Evolutionary conservation across 2,329 filamentous ascomycete species (phyloP), one percentile per base, ranked within the genome.

Genomic region (Trichoderma polysporum): DNA sequence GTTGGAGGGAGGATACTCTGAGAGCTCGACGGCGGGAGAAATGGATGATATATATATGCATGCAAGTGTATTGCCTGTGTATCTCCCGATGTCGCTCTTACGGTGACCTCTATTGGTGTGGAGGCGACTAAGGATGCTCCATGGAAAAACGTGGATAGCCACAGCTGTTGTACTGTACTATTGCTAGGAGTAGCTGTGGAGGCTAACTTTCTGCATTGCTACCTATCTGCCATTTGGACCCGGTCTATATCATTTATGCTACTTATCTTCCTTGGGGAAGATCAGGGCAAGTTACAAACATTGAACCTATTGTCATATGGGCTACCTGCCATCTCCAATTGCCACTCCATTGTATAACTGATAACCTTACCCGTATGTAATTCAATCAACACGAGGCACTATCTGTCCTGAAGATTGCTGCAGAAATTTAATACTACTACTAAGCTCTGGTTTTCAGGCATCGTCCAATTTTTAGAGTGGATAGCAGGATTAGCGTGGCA

Each of bases 41-140:
- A 25, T 12, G 35, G 45, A 37, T 13, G 31, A 31, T 63, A 53
- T 62, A 22, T 45, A 29, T 57, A 57, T 37, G 33, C 4, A 59
- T 19, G 35, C 39, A 13, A 6, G 31, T 57, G 53, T 33, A 33
- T 47, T 49, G n/a, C 41, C 41, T 60, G 27, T 22, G 27, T 27
- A 54, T 64, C 61, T 64, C 50, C 50, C 29, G 60, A 64, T 54
- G 50, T 64, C 49, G 49, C 59, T 35, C 29, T 35, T 27, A 35
- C 35, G 27, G 37, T 12, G 39, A 29, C 39, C 37, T 39, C 35
- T 33, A 27, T 15, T 60, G 37, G 27, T 25, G 61, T 56, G 47
- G 61, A 52, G 49, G 61, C 47, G 50, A n/a, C 50, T 53, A 63
- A 53, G 59, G 22, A 33, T 33, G 37, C 35, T 25, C 27, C 37